Base-by-base conservation (phyloP, 2,329 filamentous ascomycete genomes). In the Alternaria atra region DNA sequence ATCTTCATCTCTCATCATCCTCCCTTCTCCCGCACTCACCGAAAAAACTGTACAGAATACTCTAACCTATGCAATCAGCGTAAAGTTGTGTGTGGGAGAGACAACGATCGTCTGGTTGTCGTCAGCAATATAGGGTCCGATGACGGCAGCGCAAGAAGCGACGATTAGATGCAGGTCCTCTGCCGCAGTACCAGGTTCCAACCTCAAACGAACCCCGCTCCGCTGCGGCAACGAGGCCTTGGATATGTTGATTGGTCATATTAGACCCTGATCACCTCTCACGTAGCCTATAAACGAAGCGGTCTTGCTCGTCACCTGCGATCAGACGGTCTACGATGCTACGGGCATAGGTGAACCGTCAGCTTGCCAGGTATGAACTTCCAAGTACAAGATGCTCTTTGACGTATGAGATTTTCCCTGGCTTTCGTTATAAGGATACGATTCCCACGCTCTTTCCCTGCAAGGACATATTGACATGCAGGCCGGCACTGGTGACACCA, bases 131-230 rank as follows among this genome's bases (percentile, higher is more conserved):
- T 23, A 23, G 39, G 10, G 40, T 32, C 39, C n/a, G 39, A 52
- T 32, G 30, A 57, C 51, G 37, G 39, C 20, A 51, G 34, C 23
- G 46, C 25, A 47, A 58, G 34, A 46, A 46, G 34, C 40, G 44
- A 54, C 29, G 29, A 57, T 39, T 34, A 15, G 52, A 42, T 35
- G 55, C 55, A 46, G 50, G 50, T 50, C 46, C 27, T 58, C 30
- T 35, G 30, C 30, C 25, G 23, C 46, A 35, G 54, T 52, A 52
- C 54, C 46, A 40, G 29, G 27, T 30, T 46, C 10, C 17, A 15
- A 58, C 32, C 30, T 29, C 13, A 34, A 7, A 47, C 10, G 25
- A 53, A 58, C 55, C 55, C 55, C 55, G 40, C 55, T 58, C 43
- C 15, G 34, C 40, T 23, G 15, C 29, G 32, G 35, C 37, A 20